These are phyloP conservation scores for Artemisia annua DNA, from an alignment of 129 eudicot genomes.

Conservation along the genomic window DNA sequence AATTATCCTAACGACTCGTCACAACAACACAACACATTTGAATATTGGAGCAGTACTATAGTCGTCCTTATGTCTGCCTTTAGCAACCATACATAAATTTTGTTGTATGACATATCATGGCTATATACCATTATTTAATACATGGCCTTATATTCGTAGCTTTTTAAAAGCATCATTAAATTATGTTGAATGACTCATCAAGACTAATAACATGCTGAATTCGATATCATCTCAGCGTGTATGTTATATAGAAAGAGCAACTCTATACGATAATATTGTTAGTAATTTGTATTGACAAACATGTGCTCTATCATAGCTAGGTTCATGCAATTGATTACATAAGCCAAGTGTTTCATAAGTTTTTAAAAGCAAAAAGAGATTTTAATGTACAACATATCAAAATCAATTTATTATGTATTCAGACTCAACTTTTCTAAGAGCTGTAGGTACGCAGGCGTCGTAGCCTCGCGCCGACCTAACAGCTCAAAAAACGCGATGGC, in stretches of 20 bases:
- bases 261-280: background rate
- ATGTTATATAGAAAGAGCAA: background rate
- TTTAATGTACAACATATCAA: too few relatives aligned
- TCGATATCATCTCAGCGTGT: background rate
- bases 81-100: constrained; percentile 11
- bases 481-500: too few relatives aligned
- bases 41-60: background rate
- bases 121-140: constrained; percentile 12
- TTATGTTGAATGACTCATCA: background rate
- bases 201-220: background rate
- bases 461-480: too few relatives aligned
- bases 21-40: constrained; percentile 1
- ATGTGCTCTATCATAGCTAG: background rate
- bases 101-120: background rate
- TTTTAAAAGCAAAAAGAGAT: background rate
- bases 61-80: constrained; percentile 4
- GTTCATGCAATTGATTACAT: background rate
- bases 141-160: constrained; percentile 4
- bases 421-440: too few relatives aligned
- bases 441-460: too few relatives aligned
- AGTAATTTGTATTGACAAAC: background rate
- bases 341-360: background rate
- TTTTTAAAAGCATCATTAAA: background rate
- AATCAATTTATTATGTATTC: too few relatives aligned
- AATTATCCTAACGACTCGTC: constrained; percentile 5